Conservation (phyloP, 208 protist species). For the Trypanosomatidae sp. region DNA sequence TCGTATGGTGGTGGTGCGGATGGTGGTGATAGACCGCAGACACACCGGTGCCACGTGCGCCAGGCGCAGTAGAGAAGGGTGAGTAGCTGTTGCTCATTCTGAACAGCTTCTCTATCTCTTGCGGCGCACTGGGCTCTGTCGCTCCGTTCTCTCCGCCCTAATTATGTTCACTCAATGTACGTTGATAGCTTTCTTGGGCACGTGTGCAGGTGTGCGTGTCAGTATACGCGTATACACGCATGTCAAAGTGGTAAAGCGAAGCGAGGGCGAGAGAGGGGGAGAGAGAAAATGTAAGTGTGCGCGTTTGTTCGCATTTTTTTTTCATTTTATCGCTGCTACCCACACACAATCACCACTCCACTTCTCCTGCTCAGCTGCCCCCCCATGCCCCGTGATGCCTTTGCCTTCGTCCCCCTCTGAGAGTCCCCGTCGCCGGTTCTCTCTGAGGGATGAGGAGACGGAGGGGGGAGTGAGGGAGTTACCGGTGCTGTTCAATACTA, state of each 20-base stretch:
- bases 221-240: background rate
- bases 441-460: too few relatives aligned
- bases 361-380: background rate
- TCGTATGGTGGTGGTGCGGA: constrained; percentile 4
- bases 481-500: background rate
- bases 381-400: background rate
- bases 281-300: background rate
- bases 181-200: background rate
- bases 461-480: background rate
- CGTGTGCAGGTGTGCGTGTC: background rate
- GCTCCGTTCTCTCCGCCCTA: background rate
- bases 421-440: background rate
- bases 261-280: background rate
- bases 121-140: background rate
- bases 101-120: background rate
- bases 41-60: constrained; percentile 4
- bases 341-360: background rate
- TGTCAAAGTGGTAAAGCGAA: background rate
- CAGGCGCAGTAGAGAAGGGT: constrained; percentile 20
- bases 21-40: constrained; percentile 1
- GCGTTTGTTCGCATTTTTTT: background rate
- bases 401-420: too few relatives aligned
- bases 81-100: constrained; percentile 27
- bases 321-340: background rate
- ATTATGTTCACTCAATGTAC: background rate